Evolutionary conservation across 352 stramenopile genomes (phyloP), one percentile per base, ranked within the genome.

Genomic region (Pythium volutum): DNA sequence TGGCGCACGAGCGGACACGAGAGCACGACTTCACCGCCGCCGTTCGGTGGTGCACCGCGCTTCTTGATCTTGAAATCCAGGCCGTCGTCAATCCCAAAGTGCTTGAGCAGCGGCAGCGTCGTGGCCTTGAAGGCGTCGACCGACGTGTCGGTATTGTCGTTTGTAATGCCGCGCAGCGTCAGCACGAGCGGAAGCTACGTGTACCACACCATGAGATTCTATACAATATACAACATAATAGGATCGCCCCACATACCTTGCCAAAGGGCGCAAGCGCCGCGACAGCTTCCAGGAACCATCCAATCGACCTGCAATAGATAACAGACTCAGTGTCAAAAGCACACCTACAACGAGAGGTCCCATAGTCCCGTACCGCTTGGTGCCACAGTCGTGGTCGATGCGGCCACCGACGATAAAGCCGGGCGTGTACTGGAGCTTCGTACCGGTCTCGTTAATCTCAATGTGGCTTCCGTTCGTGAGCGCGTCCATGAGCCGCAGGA

Each of bases 391-490:
- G 76, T 99, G 97, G 55, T 97, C 81, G 45, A 99, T 77, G 18
- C 89, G 82, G 29, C 97, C 97, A 22, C 97, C 97, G 25, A 98
- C 79, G 45, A 99, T 84, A 55, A 99, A 95, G 14, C 97, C 97
- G 0, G 97, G 97, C 61, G 89, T 87, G 73, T 99, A 99, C 67
- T 93, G 86, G 46, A 99, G 84, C 70, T 97, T 96, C 26, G 97
- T 99, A 59, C 97, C 97, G 1, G 97, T 99, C 64, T 98, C 95
- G 71, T 99, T 99, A 81, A 99, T 99, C 79, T 99, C 97, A 53
- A 99, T 93, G 59, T 97, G 87, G 50, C 85, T 98, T 42, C 97
- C 97, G 73, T 98, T 99, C 11, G 97, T 99, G 58, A 99, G 79
- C 56, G 84, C 86, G 78, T 99, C 97, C 41, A 99, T 69, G 11